A percentile compares a stretch with the other conserved stretches of the same genome.
These are phyloP conservation scores for Penicillium sp. DNA, from an alignment of 2,329 filamentous ascomycete genomes.

Conservation along the genomic window DNA sequence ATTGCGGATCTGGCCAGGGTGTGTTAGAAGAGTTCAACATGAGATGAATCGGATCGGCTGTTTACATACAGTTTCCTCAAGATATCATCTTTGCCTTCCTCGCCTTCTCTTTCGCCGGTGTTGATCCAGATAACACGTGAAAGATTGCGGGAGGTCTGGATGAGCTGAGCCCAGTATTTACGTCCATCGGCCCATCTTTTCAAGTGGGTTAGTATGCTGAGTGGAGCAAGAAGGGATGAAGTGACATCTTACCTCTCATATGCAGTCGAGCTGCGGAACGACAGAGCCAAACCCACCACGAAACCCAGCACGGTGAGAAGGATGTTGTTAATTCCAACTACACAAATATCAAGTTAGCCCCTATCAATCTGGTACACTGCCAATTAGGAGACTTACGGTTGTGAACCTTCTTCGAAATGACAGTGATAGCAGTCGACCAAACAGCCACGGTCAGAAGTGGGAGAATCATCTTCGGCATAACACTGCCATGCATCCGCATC, in stretches of 20 bases:
- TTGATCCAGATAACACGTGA: conserved; percentile 82
- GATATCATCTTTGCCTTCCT: conserved; percentile 64
- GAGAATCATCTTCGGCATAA: conserved; percentile 72
- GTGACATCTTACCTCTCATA: conserved; percentile 61
- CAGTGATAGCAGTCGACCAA: conserved; percentile 69
- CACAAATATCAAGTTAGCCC: conserved; percentile 2
- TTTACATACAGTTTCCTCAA: conserved; percentile 62
- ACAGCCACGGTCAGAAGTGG: conserved; percentile 62
- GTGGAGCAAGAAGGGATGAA: not conserved
- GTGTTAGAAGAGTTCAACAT: conserved; percentile 10
- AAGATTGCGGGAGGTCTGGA: conserved; percentile 58
- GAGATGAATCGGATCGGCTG: not conserved
- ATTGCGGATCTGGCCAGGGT: conserved; percentile 55
- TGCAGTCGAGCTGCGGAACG: conserved; percentile 74
- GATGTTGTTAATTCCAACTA: conserved; percentile 63
- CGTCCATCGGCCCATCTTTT: conserved; percentile 61
- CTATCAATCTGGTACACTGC: not conserved
- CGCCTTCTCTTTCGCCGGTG: conserved; percentile 59
- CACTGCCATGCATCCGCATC: conserved; percentile 73
- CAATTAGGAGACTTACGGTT: conserved; percentile 29
- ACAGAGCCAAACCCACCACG: conserved; percentile 75
- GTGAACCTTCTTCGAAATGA: conserved; percentile 52
- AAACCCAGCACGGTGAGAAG: conserved; percentile 78
- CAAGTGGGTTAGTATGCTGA: conserved; percentile 1
- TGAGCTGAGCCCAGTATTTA: conserved; percentile 62